phyloP scores from a whole-genome alignment of 2,329 filamentous ascomycete genomes.

The Colletotrichum aenigma region DNA sequence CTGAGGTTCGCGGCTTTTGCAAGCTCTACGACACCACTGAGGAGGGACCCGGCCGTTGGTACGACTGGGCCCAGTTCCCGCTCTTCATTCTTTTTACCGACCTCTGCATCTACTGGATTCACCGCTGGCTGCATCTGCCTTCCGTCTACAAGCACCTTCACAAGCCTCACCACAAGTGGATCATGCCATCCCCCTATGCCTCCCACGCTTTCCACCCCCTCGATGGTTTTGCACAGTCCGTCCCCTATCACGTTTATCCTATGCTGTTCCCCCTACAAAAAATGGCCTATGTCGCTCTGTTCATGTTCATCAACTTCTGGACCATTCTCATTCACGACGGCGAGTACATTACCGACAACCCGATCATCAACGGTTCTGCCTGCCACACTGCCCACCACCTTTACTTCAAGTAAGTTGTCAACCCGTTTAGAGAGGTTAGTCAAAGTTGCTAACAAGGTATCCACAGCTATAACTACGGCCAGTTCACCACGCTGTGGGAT shows the following conservation, averaged over 20 bases:
- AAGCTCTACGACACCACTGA: constrained; percentile 84
- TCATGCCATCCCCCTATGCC: constrained; percentile 94
- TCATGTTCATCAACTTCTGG: constrained; percentile 95
- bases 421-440: no score
- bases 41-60: constrained; percentile 78
- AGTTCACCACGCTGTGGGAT: constrained; percentile 80
- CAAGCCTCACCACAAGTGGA: constrained; percentile 99
- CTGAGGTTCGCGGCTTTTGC: constrained; percentile 82
- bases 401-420: constrained; percentile 21
- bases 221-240: constrained; percentile 85
- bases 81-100: constrained; percentile 90
- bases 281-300: constrained; percentile 82
- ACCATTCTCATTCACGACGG: constrained; percentile 96
- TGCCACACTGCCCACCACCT: constrained; percentile 85
- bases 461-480: constrained; percentile 73
- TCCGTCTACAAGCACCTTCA: constrained; percentile 85
- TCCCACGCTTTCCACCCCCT: constrained; percentile 94
- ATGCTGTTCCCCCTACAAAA: constrained; percentile 94
- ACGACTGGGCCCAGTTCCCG: constrained; percentile 85
- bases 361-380: constrained; percentile 91
- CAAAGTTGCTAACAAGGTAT: constrained; percentile 43
- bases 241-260: constrained; percentile 93
- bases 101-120: constrained; percentile 89
- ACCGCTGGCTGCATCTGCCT: constrained; percentile 83
- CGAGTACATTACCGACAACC: constrained; percentile 89